phyloP scores from a whole-genome alignment of 768 basidiomycete genomes.

The Naematelia encephala region DNA sequence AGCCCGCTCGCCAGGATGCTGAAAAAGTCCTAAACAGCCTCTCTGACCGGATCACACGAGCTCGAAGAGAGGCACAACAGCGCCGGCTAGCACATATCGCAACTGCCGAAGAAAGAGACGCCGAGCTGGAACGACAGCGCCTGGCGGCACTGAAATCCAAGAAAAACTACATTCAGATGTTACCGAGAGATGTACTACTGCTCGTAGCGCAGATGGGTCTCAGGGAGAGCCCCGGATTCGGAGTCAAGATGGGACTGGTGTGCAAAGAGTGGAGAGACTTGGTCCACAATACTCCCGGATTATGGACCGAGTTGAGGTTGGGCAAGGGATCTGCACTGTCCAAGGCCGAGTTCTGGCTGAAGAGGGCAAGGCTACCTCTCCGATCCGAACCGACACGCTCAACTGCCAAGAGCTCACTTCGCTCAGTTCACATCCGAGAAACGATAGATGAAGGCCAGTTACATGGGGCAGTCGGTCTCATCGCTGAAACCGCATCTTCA shows the following conservation, averaged over 20 bases:
- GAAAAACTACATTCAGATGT: not conserved
- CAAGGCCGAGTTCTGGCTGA: not conserved
- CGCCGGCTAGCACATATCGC: not conserved
- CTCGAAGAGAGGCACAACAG: not conserved
- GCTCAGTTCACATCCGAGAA: not conserved
- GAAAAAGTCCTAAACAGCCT: not conserved
- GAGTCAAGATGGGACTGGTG: not conserved
- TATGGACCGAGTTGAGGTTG: not conserved
- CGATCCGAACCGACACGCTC: not conserved
- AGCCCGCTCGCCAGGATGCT: not conserved
- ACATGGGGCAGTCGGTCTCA: not conserved
- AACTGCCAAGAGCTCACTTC: not conserved
- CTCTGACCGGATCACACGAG: not conserved
- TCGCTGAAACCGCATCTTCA: not conserved
- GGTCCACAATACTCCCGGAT: not conserved
- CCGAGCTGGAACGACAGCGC: not conserved
- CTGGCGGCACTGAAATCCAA: not conserved
- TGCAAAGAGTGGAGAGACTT: not conserved
- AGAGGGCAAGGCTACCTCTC: not conserved
- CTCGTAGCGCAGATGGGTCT: not conserved
- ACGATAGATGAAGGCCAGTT: not conserved
- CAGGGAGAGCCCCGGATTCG: not conserved
- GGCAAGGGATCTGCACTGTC: not conserved
- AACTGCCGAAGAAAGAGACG: not conserved
- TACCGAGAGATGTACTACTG: not conserved